Evolutionary conservation across 2,329 filamentous ascomycete genomes (phyloP).

Genomic region (Truncatella angustata): DNA sequence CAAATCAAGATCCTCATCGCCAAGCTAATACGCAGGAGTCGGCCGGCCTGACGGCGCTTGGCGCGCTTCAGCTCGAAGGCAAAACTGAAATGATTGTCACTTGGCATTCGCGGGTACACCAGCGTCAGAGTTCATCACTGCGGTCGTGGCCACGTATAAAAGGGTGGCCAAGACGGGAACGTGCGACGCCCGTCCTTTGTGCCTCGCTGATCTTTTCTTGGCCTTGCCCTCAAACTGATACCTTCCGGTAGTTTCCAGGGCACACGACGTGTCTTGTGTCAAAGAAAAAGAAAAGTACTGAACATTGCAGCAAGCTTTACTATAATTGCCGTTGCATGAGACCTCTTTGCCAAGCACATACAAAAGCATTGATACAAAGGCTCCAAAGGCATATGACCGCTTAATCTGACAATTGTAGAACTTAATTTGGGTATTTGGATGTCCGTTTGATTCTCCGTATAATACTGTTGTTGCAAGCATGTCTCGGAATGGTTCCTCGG

Average conservation of each 20-base stretch:
- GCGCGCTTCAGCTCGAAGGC: neutral
- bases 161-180: neutral
- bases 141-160: neutral
- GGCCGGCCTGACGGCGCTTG: neutral
- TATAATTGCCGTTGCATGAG: neutral
- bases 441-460: too few species aligned
- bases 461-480: too few species aligned
- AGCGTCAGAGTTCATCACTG: neutral
- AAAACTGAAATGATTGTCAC: neutral
- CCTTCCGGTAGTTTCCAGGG: neutral
- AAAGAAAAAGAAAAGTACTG: neutral
- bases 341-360: neutral
- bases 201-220: neutral
- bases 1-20: neutral
- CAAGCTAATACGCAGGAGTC: constrained; percentile 1
- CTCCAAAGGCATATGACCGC: too few species aligned
- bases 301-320: neutral
- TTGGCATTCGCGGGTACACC: neutral
- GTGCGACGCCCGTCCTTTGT: neutral
- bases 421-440: too few species aligned
- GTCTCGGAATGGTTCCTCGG: too few species aligned
- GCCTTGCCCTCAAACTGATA: neutral
- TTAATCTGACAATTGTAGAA: too few species aligned
- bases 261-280: neutral
- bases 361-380: neutral